These are phyloP conservation scores for Funneliformis geosporum DNA, from an alignment of 192 early-diverging fungal genomes.

Conservation along the genomic window DNA sequence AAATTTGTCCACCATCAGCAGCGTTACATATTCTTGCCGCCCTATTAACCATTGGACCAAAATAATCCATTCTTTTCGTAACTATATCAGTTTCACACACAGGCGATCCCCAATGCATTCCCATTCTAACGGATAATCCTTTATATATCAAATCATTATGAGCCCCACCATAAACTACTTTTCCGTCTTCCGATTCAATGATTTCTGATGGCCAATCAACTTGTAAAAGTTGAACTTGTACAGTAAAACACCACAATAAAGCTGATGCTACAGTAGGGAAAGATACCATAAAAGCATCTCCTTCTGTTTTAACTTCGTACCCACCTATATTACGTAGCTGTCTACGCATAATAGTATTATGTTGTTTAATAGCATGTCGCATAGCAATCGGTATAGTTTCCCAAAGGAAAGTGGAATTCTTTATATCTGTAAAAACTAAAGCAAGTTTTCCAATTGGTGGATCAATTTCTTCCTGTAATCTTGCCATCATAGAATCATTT, in stretches of 20 bases:
- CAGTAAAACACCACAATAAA: constrained; percentile 85
- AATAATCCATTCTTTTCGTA: constrained; percentile 94
- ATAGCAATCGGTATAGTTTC: constrained; percentile 82
- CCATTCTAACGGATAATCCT: constrained; percentile 90
- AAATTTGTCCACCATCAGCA: constrained; percentile 90
- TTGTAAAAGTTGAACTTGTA: constrained; percentile 75
- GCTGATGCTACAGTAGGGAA: constrained; percentile 82
- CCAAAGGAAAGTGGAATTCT: constrained; percentile 92
- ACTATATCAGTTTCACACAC: constrained; percentile 87
- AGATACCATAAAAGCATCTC: constrained; percentile 92
- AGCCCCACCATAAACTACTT: constrained; percentile 65
- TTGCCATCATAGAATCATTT: constrained; percentile 57
- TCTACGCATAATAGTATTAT: constrained; percentile 81
- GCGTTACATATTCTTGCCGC: constrained; percentile 79
- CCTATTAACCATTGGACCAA: constrained; percentile 91
- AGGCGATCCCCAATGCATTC: constrained; percentile 86
- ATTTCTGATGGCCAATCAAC: constrained; percentile 90
- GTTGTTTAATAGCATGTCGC: constrained; percentile 83
- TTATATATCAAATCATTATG: constrained; percentile 70
- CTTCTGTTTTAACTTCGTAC: constrained; percentile 96
- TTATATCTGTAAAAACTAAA: constrained; percentile 92
- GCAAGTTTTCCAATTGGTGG: constrained; percentile 83
- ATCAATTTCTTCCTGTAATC: constrained; percentile 65
- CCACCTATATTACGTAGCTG: constrained; percentile 80
- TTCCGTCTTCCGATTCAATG: constrained; percentile 72